Percentiles rank a stretch among this genome's conserved stretches.
Evolutionary conservation across 2,329 filamentous ascomycete genomes (phyloP).

Genomic region (Botrytis elliptica): DNA sequence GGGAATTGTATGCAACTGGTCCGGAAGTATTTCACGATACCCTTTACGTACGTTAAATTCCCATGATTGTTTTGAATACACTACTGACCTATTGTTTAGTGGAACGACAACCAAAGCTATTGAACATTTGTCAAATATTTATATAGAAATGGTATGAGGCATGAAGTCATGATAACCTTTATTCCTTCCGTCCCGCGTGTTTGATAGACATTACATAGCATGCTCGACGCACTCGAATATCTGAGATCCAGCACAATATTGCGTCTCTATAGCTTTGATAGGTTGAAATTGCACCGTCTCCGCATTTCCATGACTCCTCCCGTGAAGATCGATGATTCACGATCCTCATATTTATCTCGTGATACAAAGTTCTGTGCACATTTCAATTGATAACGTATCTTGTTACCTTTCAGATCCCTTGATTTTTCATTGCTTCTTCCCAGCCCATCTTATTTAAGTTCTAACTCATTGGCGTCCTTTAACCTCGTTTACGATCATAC

Average conservation of each 20-base stretch:
- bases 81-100: neutral
- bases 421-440: neutral
- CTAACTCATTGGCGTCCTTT: neutral
- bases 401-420: neutral
- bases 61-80: neutral
- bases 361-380: neutral
- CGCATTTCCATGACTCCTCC: neutral
- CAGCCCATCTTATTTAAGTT: neutral
- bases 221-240: neutral
- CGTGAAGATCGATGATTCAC: neutral
- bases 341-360: neutral
- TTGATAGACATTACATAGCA: conserved; percentile 12
- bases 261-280: neutral
- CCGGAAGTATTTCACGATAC: conserved; percentile 53
- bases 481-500: neutral
- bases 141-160: neutral
- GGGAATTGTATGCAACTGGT: conserved; percentile 54
- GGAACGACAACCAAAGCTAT: conserved; percentile 14
- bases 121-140: neutral
- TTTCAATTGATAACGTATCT: neutral
- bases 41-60: conserved; percentile 39
- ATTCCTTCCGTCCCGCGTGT: neutral
- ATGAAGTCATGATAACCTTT: conserved; percentile 12
- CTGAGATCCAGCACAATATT: neutral
- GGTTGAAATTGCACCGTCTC: neutral